These are phyloP conservation scores for Quercus agrifolia DNA, from an alignment of 306 rosid genomes.

Conservation along the genomic window DNA sequence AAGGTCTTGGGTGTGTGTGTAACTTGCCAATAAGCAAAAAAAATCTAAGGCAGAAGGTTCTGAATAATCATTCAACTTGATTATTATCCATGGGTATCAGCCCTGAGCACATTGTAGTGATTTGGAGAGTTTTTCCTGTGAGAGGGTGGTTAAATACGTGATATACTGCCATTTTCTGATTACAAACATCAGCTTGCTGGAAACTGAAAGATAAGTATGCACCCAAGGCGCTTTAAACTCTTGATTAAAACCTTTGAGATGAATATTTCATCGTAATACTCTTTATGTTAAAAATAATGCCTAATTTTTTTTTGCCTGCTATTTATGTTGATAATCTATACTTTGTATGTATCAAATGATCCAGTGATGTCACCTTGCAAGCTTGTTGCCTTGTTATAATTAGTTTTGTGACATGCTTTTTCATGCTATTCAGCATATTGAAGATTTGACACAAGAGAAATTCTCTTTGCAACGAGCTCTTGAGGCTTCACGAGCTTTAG, in stretches of 20 bases:
- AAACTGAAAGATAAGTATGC: background rate
- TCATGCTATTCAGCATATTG: slow-evolving; percentile 72
- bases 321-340: background rate
- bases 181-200: background rate
- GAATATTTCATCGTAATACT: background rate
- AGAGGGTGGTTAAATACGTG: background rate
- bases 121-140: background rate
- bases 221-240: background rate
- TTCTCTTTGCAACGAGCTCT: slow-evolving; percentile 89
- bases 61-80: background rate
- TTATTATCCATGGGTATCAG: background rate
- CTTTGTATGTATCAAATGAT: background rate
- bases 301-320: background rate
- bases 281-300: background rate
- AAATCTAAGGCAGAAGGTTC: background rate
- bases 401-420: background rate
- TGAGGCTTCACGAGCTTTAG: slow-evolving; percentile 71
- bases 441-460: slow-evolving; percentile 91
- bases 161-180: background rate
- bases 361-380: background rate
- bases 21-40: too few species aligned
- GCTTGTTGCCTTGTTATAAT: background rate
- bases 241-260: background rate
- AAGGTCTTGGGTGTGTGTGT: too few species aligned
- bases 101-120: background rate